Conservation (phyloP, 805 yeast species). For the Candida ficus region DNA sequence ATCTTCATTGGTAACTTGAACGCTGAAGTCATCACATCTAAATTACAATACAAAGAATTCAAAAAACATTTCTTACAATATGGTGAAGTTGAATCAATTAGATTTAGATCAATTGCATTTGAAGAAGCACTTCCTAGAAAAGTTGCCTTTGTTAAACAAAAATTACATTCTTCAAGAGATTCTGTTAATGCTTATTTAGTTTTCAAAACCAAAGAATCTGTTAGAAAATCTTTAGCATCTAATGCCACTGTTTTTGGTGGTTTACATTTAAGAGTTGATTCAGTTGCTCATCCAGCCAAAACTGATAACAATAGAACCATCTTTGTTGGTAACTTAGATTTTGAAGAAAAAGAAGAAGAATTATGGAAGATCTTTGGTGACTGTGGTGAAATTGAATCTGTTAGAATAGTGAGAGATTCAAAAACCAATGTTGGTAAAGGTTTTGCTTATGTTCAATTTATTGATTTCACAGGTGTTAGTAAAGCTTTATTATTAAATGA, state of each 20-base stretch:
- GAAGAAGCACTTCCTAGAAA: slow-evolving; percentile 86
- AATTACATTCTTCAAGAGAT: slow-evolving; percentile 70
- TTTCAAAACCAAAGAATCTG: slow-evolving; percentile 47
- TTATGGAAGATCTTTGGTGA: slow-evolving; percentile 75
- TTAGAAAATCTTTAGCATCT: slow-evolving; percentile 38
- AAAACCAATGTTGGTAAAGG: slow-evolving; percentile 97
- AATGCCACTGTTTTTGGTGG: slow-evolving; percentile 67
- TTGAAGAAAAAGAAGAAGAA: slow-evolving; percentile 86
- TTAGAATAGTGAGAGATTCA: slow-evolving; percentile 85
- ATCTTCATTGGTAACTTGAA: slow-evolving; percentile 86
- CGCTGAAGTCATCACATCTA: slow-evolving; percentile 56
- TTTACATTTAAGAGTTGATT: slow-evolving; percentile 86
- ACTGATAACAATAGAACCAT: slow-evolving; percentile 80
- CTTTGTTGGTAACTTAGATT: slow-evolving; percentile 91
- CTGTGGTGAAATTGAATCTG: slow-evolving; percentile 76
- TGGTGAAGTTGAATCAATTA: slow-evolving; percentile 56
- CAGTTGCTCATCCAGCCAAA: slow-evolving; percentile 84
- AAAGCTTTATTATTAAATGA: slow-evolving; percentile 78
- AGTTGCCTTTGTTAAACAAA: slow-evolving; percentile 80
- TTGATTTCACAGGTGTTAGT: slow-evolving; percentile 64
- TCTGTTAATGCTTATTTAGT: slow-evolving; percentile 88
- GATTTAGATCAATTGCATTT: slow-evolving; percentile 91
- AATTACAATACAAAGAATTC: slow-evolving; percentile 55
- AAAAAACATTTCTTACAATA: slow-evolving; percentile 48
- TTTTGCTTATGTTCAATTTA: slow-evolving; percentile 91